Percentiles rank a stretch among this genome's conserved stretches.
phyloP scores from a whole-genome alignment of 257 asterid species.

The Solanum appendiculatum region DNA sequence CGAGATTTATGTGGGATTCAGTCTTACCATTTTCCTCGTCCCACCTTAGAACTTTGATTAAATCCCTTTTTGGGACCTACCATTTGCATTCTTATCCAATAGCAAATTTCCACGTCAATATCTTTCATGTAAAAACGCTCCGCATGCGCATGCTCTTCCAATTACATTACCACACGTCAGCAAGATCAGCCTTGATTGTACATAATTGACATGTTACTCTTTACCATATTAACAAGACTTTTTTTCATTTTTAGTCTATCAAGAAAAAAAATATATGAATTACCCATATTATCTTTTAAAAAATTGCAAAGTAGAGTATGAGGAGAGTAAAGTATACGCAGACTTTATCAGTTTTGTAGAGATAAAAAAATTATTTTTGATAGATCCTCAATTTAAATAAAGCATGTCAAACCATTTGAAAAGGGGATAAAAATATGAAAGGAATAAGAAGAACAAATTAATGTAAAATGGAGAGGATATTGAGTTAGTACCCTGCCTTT shows the following conservation, averaged over 20 bases:
- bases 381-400: no score
- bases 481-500: no score
- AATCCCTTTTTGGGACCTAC: not conserved
- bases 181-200: not conserved
- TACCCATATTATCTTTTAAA: no score
- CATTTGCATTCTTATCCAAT: not conserved
- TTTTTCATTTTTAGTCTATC: not conserved
- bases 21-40: constrained; percentile 36
- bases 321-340: no score
- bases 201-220: not conserved
- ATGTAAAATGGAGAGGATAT: no score
- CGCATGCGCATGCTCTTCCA: not conserved
- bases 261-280: not conserved
- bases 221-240: not conserved
- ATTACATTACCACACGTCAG: not conserved
- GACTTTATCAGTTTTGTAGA: no score
- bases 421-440: no score
- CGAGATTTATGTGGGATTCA: not conserved
- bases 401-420: no score
- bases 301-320: not conserved
- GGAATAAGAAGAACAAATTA: no score
- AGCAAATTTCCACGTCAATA: not conserved
- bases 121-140: not conserved
- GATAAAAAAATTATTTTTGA: no score
- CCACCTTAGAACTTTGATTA: not conserved